Evolutionary conservation across 352 stramenopile genomes (phyloP).

Genomic region (Phytophthora aleatoria): DNA sequence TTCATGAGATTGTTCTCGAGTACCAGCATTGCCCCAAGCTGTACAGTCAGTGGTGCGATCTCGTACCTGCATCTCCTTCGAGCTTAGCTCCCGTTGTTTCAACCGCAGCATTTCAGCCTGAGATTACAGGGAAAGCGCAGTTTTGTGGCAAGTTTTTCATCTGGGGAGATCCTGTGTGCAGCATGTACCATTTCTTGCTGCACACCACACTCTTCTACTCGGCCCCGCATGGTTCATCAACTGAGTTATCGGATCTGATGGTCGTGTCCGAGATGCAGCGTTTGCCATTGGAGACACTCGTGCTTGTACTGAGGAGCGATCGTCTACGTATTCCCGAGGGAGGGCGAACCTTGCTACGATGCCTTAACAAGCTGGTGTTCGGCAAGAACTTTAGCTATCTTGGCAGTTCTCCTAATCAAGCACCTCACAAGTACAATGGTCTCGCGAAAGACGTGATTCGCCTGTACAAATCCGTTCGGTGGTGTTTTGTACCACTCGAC

Average conservation of each 20-base stretch:
- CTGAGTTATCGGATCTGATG: conserved; percentile 33
- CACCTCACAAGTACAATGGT: conserved; percentile 34
- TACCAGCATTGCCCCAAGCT: conserved; percentile 42
- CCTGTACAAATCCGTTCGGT: conserved; percentile 68
- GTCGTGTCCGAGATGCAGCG: conserved; percentile 47
- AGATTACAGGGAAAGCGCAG: conserved; percentile 24
- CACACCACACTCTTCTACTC: conserved; percentile 69
- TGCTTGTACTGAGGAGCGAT: conserved; percentile 66
- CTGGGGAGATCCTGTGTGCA: conserved; percentile 69
- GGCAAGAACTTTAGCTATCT: conserved; percentile 28
- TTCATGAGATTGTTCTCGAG: conserved; percentile 33
- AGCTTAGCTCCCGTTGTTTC: conserved; percentile 16
- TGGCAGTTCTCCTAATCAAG: conserved; percentile 2
- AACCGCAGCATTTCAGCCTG: conserved; percentile 16
- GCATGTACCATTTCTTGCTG: conserved; percentile 73
- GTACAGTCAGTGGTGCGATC: conserved; percentile 38
- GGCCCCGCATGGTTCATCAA: conserved; percentile 29
- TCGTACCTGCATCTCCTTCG: conserved; percentile 28
- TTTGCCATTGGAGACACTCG: conserved; percentile 64
- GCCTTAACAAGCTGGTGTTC: conserved; percentile 54
- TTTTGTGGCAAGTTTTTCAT: conserved; percentile 43
- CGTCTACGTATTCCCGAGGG: conserved; percentile 56
- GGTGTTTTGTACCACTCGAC: conserved; percentile 61
- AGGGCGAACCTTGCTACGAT: conserved; percentile 52
- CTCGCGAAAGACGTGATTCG: conserved; percentile 45